These are phyloP conservation scores for Pythium folliculosum DNA, from an alignment of 352 stramenopile species.

Conservation along the genomic window DNA sequence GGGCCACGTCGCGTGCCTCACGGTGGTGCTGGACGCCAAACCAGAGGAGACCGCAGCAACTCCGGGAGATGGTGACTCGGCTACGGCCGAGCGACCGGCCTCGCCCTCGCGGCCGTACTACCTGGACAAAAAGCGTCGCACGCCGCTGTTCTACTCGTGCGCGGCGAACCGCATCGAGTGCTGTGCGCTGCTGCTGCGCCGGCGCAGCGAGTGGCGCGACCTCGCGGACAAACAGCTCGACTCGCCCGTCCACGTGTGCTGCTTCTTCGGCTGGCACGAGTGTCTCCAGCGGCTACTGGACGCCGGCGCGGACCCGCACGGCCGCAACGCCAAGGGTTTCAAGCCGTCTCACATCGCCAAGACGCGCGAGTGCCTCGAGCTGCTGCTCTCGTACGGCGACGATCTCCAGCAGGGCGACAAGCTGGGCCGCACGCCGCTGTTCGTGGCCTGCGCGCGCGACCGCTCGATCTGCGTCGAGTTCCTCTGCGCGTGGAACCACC, in stretches of 20 bases:
- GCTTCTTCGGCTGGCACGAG: constrained; percentile 63
- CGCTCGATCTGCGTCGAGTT: constrained; percentile 57
- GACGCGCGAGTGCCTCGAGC: constrained; percentile 51
- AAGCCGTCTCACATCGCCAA: constrained; percentile 67
- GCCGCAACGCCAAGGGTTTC: constrained; percentile 68
- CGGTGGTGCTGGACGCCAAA: constrained; percentile 26
- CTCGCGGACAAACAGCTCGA: constrained; percentile 61
- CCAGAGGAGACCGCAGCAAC: constrained; percentile 2
- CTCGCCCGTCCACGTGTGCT: constrained; percentile 68
- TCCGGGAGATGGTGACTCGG: constrained; percentile 11
- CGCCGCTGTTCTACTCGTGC: constrained; percentile 68
- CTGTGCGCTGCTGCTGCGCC: constrained; percentile 38
- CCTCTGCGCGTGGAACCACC: constrained; percentile 63
- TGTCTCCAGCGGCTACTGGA: constrained; percentile 53
- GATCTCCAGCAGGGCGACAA: constrained; percentile 70
- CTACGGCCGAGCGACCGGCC: neutral
- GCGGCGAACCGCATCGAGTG: constrained; percentile 55
- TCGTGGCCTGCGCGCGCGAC: constrained; percentile 64
- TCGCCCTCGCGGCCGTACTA: constrained; percentile 12
- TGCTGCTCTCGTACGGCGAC: constrained; percentile 55
- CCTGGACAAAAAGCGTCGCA: constrained; percentile 64
- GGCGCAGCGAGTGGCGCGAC: constrained; percentile 50
- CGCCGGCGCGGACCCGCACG: constrained; percentile 57
- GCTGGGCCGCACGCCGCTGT: constrained; percentile 58
- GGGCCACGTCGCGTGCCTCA: constrained; percentile 46